Evolutionary conservation across 768 basidiomycete species (phyloP), one percentile per base, ranked within the genome.

Genomic region (Psilocybe cubensis): DNA sequence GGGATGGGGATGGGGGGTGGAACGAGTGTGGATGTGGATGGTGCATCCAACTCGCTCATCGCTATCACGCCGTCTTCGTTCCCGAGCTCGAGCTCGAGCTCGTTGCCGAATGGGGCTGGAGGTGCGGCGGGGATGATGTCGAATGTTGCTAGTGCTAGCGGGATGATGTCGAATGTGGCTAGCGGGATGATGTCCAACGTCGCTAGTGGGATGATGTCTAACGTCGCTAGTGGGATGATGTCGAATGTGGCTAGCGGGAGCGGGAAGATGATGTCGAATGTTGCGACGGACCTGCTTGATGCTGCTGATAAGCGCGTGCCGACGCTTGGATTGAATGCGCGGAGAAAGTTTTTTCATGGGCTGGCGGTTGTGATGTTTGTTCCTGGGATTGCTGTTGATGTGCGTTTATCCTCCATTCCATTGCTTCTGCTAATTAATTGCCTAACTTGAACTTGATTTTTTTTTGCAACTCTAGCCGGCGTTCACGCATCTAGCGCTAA

Each of bases 311-410:
- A 94, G 72, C 88, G 85, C 59, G 89, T 96, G 58, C 94, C 95
- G 20, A 94, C 92, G 52, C 76, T 98, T 54, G 86, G 89, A 45
- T 76, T 98, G 62, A 98, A 99, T 70, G 92, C 91, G 23, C 82
- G 97, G 58, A 82, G 97, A 49, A 99, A 99, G 73, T 98, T 91
- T 73, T 99, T 99, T 75, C 97, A 99, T 74, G 94, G 87, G 21
- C 78, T 98, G 52, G 94, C 96, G 2, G 95, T 98, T 44, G 80
- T 92, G 25, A 97, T 98, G 96, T 98, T 99, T 68, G 76, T 96
- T 28, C 97, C 97, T 6, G 97, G 97, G 0, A 86, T 98, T 57
- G 92, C 88, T 1, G 72, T 93, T 69, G 97, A 98, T 72, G 96
- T 96, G 66, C 77, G 91, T 84, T 42, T n/a, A n/a, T n/a, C n/a